Conservation (phyloP, 2,329 filamentous ascomycete species). For the Coniella vitis region DNA sequence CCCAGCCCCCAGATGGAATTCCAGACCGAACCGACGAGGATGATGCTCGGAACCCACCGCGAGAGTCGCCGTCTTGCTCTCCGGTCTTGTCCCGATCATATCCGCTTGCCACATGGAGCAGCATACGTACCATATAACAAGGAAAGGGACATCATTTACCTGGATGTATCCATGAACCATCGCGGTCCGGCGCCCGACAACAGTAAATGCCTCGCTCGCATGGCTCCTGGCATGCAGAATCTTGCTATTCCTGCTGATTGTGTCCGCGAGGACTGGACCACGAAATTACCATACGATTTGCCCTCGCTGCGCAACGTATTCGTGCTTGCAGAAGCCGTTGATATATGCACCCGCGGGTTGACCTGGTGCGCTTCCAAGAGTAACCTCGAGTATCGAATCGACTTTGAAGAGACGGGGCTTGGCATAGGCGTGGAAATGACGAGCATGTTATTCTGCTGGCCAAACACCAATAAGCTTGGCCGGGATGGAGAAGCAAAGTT, state of each 20-base stretch:
- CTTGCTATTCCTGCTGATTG: not conserved
- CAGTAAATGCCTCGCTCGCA: no score
- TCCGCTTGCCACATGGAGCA: conserved; percentile 24
- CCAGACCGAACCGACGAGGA: conserved; percentile 24
- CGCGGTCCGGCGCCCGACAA: not conserved
- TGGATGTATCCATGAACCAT: conserved; percentile 16
- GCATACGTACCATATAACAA: conserved; percentile 25
- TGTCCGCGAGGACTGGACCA: no score
- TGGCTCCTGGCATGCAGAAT: not conserved
- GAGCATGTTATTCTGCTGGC: conserved; percentile 28
- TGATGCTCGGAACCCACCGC: conserved; percentile 27
- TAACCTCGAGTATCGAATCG: conserved; percentile 22
- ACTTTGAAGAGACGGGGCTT: conserved; percentile 20
- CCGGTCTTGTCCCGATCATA: conserved; percentile 26
- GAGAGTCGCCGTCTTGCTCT: conserved; percentile 30
- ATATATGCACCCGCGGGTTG: conserved; percentile 5
- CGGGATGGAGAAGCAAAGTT: conserved; percentile 24
- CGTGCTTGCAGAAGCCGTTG: not conserved
- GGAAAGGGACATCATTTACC: conserved; percentile 25
- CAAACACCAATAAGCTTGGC: conserved; percentile 24
- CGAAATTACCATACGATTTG: not conserved
- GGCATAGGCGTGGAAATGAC: conserved; percentile 22
- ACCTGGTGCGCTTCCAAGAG: conserved; percentile 28
- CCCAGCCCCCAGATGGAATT: conserved; percentile 17
- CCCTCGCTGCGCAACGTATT: conserved; percentile 2